Percentiles rank a stretch among this genome's conserved stretches.
Conservation (phyloP, 805 yeast species). For the Wickerhamiella parazyma region DNA sequence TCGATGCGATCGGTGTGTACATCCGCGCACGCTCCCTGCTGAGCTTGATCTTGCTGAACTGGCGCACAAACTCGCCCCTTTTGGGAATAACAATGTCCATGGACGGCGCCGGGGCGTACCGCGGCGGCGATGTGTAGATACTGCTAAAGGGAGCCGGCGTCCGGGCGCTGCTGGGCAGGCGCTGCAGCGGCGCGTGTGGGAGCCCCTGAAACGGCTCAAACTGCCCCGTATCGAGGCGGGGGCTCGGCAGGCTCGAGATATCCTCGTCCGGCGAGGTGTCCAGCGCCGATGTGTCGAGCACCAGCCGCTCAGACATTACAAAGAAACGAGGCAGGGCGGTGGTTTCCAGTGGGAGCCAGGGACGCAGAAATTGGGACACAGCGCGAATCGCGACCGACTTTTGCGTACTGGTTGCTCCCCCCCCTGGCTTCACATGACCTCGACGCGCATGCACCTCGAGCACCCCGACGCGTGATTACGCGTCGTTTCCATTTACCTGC, state of each 20-base stretch:
- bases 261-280: constrained; percentile 2
- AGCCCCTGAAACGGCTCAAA: constrained; percentile 9
- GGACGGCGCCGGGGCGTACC: background rate
- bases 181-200: constrained; percentile 6
- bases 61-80: constrained; percentile 8
- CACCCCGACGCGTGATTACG: background rate
- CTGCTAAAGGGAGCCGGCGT: background rate
- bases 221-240: constrained; percentile 7
- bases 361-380: too few species aligned
- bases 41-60: background rate
- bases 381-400: too few species aligned
- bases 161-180: constrained; percentile 7
- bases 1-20: background rate
- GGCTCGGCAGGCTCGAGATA: constrained; percentile 12
- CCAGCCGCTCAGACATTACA: background rate
- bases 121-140: constrained; percentile 1
- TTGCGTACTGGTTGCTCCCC: background rate
- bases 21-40: constrained; percentile 8
- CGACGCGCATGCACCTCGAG: background rate
- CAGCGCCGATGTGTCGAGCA: background rate
- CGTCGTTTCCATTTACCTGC: background rate
- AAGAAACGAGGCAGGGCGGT: too few species aligned
- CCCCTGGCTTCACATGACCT: background rate
- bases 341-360: too few species aligned
- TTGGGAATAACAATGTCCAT: constrained; percentile 9